Conservation (phyloP, 2,329 filamentous ascomycete species). For the Diaporthe sp. region DNA sequence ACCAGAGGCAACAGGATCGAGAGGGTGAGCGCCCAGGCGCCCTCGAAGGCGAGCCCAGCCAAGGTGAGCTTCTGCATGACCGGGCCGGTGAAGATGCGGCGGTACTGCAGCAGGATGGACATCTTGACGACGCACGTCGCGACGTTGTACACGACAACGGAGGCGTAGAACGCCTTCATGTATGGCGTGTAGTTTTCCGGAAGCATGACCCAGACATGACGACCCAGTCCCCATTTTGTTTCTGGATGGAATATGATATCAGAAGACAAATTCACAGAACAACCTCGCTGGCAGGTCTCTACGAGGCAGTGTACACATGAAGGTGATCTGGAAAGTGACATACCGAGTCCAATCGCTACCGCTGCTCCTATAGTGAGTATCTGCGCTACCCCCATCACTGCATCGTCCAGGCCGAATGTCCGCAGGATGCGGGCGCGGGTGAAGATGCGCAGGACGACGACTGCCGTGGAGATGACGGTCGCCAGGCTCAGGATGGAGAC, state of each 20-base stretch:
- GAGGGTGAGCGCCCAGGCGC: constrained; percentile 45
- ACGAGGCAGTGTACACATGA: neutral
- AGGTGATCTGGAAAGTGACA: constrained; percentile 1
- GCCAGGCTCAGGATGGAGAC: constrained; percentile 45
- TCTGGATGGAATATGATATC: neutral
- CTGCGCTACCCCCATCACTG: constrained; percentile 45
- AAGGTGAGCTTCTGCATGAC: constrained; percentile 45
- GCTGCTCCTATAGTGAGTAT: constrained; percentile 44
- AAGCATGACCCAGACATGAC: constrained; percentile 36
- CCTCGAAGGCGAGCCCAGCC: constrained; percentile 43
- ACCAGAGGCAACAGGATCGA: constrained; percentile 44
- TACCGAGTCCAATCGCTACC: constrained; percentile 47
- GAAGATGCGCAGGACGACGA: constrained; percentile 45
- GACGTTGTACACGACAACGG: constrained; percentile 52
- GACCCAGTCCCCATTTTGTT: constrained; percentile 40
- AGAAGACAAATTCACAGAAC: neutral
- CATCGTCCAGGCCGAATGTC: constrained; percentile 47
- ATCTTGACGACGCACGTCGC: constrained; percentile 50
- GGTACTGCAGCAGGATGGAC: constrained; percentile 54
- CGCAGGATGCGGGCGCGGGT: constrained; percentile 45
- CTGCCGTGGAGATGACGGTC: constrained; percentile 43
- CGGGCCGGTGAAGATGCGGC: constrained; percentile 50
- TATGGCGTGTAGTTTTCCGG: constrained; percentile 15
- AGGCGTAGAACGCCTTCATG: constrained; percentile 49
- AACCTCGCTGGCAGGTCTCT: too few relatives aligned